These are phyloP conservation scores for Sungouiella blattae DNA, from an alignment of 805 yeast species.

Conservation along the genomic window DNA sequence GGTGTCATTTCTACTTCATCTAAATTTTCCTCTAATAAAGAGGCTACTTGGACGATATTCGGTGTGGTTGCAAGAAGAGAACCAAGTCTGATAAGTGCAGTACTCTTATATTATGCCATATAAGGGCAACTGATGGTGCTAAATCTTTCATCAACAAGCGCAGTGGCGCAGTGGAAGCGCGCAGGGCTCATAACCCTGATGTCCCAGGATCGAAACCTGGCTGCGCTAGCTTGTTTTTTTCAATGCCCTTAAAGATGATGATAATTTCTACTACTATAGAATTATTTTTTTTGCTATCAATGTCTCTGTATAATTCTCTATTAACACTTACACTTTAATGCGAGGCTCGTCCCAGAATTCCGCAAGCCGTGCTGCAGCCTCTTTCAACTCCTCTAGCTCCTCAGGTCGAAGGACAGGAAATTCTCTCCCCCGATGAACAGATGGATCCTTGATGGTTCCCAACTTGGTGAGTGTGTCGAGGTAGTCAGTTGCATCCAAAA, in stretches of 20 bases:
- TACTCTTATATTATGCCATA: too few relatives aligned
- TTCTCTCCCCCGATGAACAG: conserved; percentile 6
- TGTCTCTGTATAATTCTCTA: background rate
- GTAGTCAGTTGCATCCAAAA: conserved; percentile 25
- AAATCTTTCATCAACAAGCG: conserved; percentile 19
- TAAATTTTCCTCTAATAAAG: too few relatives aligned
- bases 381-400: conserved; percentile 8
- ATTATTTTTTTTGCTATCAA: background rate
- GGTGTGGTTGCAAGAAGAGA: too few relatives aligned
- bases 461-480: conserved; percentile 19
- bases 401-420: conserved; percentile 11
- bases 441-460: conserved; percentile 9
- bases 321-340: background rate
- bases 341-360: conserved; percentile 8
- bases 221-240: conserved; percentile 10
- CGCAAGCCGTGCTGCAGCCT: conserved; percentile 4
- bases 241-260: background rate
- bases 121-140: too few relatives aligned
- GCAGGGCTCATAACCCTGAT: conserved; percentile 15
- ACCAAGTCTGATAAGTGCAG: too few relatives aligned
- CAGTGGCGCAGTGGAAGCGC: conserved; percentile 16
- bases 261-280: too few relatives aligned
- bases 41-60: too few relatives aligned
- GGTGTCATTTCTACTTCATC: too few relatives aligned
- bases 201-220: conserved; percentile 15